Percentiles rank a stretch among this genome's conserved stretches.
Evolutionary conservation across 805 yeast genomes (phyloP).

Genomic region (Pichia nanzhaoensis): DNA sequence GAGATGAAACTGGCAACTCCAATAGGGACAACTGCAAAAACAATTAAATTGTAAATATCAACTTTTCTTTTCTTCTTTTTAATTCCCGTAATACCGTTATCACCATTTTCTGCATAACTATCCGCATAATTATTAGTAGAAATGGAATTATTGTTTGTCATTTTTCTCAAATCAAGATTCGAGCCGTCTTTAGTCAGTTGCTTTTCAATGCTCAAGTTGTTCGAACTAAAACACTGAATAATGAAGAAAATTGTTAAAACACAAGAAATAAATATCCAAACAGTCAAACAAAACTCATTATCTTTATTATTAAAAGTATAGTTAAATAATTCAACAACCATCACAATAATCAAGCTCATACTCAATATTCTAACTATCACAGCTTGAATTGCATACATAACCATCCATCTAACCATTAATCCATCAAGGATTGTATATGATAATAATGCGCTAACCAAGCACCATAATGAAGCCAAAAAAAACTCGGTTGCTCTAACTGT

Average conservation of each 20-base stretch:
- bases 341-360: slow-evolving; percentile 66
- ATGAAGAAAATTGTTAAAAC: slow-evolving; percentile 73
- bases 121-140: background rate
- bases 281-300: slow-evolving; percentile 63
- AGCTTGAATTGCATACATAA: slow-evolving; percentile 80
- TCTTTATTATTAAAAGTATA: slow-evolving; percentile 60
- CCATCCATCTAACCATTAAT: slow-evolving; percentile 88
- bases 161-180: background rate
- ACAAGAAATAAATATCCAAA: slow-evolving; percentile 90
- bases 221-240: slow-evolving; percentile 81
- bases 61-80: slow-evolving; percentile 49
- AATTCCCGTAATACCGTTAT: slow-evolving; percentile 1
- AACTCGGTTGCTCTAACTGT: slow-evolving; percentile 71
- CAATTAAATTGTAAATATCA: slow-evolving; percentile 82
- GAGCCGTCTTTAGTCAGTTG: slow-evolving; percentile 8
- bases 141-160: background rate
- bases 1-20: slow-evolving; percentile 92
- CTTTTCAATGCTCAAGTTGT: slow-evolving; percentile 47
- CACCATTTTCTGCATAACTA: background rate
- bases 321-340: slow-evolving; percentile 61
- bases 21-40: slow-evolving; percentile 96
- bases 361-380: slow-evolving; percentile 83
- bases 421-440: slow-evolving; percentile 84
- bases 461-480: slow-evolving; percentile 85
- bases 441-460: slow-evolving; percentile 78